Conservation (phyloP, 805 yeast genomes). For the Starmerella powellii region DNA sequence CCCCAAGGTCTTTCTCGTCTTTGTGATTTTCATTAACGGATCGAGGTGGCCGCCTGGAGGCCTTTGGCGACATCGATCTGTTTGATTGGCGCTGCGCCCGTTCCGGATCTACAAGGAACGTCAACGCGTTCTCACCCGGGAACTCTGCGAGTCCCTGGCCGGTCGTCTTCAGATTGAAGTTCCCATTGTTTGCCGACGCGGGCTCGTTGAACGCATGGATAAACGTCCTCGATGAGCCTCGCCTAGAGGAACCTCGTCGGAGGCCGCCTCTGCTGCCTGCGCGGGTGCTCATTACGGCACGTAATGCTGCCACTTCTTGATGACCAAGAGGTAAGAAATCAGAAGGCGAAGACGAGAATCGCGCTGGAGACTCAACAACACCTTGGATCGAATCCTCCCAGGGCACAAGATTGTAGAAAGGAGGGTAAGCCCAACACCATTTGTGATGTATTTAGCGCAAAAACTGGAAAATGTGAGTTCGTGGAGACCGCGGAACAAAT, state of each 20-base stretch:
- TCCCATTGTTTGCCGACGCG: neutral
- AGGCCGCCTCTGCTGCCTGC: no score
- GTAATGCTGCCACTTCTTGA: neutral
- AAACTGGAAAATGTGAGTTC: no score
- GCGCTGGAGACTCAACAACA: no score
- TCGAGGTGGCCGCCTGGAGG: neutral
- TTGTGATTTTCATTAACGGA: neutral
- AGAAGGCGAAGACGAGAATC: no score
- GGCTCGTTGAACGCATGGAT: constrained; percentile 11
- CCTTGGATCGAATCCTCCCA: no score
- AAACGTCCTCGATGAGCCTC: neutral
- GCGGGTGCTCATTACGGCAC: neutral
- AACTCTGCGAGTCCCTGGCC: constrained; percentile 9
- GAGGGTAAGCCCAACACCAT: no score
- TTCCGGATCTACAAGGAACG: constrained; percentile 14
- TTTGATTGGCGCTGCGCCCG: constrained; percentile 6
- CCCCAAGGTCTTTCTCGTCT: neutral
- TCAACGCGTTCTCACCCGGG: constrained; percentile 11
- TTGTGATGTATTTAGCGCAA: no score
- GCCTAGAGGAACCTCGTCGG: neutral
- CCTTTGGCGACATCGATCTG: neutral
- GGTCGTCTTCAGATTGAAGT: constrained; percentile 8
- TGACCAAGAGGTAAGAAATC: constrained; percentile 4
- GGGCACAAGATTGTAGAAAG: no score
- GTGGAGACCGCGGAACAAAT: no score